Conservation (phyloP, 129 eudicot species). For the Flaveria ramosissima region DNA sequence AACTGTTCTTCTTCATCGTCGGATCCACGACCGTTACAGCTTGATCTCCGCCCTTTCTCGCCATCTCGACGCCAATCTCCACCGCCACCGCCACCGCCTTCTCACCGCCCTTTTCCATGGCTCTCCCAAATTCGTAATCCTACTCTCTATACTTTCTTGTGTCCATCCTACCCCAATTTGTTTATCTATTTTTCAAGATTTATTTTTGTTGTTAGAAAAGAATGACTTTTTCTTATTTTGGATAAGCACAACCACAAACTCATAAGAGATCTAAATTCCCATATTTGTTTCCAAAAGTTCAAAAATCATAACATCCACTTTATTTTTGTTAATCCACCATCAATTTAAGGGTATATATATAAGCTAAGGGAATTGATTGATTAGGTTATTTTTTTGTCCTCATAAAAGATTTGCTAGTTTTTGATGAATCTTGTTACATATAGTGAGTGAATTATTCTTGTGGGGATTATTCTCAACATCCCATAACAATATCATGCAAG, state of each 20-base stretch:
- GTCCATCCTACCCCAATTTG: neutral
- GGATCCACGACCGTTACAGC: constrained; percentile 64
- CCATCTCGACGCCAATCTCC: constrained; percentile 50
- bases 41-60: constrained; percentile 82
- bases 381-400: neutral
- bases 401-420: neutral
- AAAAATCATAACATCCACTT: neutral
- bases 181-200: neutral
- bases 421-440: neutral
- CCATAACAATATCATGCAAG: constrained; percentile 12
- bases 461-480: constrained; percentile 8
- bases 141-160: neutral
- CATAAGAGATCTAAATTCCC: neutral
- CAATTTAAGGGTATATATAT: neutral
- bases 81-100: constrained; percentile 41
- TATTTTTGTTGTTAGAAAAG: neutral
- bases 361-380: neutral
- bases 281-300: neutral
- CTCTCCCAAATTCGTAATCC: constrained; percentile 57
- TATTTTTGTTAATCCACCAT: constrained; percentile 1
- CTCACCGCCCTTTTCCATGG: constrained; percentile 69
- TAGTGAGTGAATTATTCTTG: neutral
- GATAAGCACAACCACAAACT: constrained; percentile 15
- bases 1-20: constrained; percentile 45
- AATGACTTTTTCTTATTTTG: neutral